Base-by-base conservation (phyloP, 2,329 filamentous ascomycete genomes). In the Aplosporella prunicola region DNA sequence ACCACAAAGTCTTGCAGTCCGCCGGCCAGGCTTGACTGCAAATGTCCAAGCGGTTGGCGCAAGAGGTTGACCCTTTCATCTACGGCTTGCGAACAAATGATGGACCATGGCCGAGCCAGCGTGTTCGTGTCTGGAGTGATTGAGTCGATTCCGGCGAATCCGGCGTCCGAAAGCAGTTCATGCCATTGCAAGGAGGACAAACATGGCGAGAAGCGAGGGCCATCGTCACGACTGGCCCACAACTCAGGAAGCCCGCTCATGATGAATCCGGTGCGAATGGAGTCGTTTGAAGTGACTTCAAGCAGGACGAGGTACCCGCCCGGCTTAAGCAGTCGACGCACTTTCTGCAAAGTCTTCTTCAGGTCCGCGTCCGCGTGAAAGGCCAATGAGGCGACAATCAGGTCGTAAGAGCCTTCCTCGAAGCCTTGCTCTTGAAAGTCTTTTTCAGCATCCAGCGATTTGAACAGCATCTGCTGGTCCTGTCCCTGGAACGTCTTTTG, bases 161-260 rank as follows among this genome's bases (percentile, higher is more conserved):
- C 27, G 7, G 27, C 15, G 8, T 29, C 14, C 9, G 7, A 16
- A 16, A 29, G 27, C 27, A 29, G 27, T 14, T 29, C 27, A 16
- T 29, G 9, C 27, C 27, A 29, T 16, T 29, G 10, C 8, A 29
- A 8, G 9, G 27, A 29, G 10, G 27, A 29, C 9, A 29, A 8
- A 24, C 22, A 24, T 8, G 61, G 61, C 5, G 47, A 51, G 3
- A 46, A 26, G 0, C 16, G 27, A 16, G 52, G 45, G 1, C 55
- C 56, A 31, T 58, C 56, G 1, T 56, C 47, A 1, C 25, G 43
- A n/a, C 50, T 48, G 7, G 35, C 15, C 59, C 59, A 62, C 61
- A 60, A 64, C 2, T 49, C 56, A 5, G 52, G 47, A 4, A 63
- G 41, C 0, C 44, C 27, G 9, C 10, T 13, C 27, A 29, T 29